Percentiles rank a stretch among this genome's conserved stretches.
These are phyloP conservation scores for Suillus plorans DNA, from an alignment of 768 basidiomycete species.

Conservation along the genomic window DNA sequence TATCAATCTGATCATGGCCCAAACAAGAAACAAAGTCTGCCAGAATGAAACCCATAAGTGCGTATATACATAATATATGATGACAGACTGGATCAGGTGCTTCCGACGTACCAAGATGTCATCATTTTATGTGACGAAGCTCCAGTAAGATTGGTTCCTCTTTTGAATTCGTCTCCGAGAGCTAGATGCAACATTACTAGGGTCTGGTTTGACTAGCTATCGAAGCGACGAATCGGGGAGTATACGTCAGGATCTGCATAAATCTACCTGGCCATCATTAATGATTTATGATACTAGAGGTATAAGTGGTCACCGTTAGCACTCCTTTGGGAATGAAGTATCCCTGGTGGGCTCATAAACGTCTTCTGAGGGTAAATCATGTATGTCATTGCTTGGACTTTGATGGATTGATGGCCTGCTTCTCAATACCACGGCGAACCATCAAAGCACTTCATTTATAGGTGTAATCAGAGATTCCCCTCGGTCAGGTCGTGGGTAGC, in stretches of 20 bases:
- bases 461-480: slow-evolving; percentile 15
- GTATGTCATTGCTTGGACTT: slow-evolving; percentile 24
- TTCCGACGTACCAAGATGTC: neutral
- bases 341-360: slow-evolving; percentile 26
- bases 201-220: slow-evolving; percentile 16
- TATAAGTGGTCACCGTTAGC: slow-evolving; percentile 19
- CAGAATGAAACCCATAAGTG: neutral
- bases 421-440: slow-evolving; percentile 11
- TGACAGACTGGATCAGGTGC: neutral
- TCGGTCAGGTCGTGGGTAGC: slow-evolving; percentile 34
- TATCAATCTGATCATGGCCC: neutral
- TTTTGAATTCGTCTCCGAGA: slow-evolving; percentile 21
- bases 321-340: slow-evolving; percentile 34
- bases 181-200: slow-evolving; percentile 20
- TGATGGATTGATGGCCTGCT: neutral
- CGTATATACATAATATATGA: neutral
- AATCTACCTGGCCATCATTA: slow-evolving; percentile 22
- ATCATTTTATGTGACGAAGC: neutral
- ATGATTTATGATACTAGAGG: neutral
- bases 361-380: slow-evolving; percentile 30
- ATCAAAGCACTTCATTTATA: slow-evolving; percentile 15
- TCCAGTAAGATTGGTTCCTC: neutral
- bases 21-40: neutral
- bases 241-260: slow-evolving; percentile 28
- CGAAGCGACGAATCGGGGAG: slow-evolving; percentile 26